phyloP scores from a whole-genome alignment of 148 eudicot genomes.

The Rhododendron kiyosumense region DNA sequence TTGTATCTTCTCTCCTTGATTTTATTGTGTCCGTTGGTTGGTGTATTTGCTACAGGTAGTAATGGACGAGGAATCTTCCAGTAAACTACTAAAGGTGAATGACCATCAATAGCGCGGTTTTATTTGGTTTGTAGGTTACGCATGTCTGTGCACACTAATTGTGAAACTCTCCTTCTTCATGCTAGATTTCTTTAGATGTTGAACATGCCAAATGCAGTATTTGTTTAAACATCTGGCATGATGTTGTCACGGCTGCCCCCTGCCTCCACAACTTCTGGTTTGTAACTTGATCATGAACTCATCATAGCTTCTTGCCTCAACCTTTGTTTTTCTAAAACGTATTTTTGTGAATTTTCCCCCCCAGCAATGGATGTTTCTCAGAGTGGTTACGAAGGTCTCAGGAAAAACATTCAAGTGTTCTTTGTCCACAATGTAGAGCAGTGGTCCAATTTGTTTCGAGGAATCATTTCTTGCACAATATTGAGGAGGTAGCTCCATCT shows the following conservation, averaged over 20 bases:
- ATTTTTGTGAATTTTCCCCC: slow-evolving; percentile 7
- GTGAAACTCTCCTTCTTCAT: slow-evolving; percentile 11
- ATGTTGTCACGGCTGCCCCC: slow-evolving; percentile 91
- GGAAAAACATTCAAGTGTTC: slow-evolving; percentile 58
- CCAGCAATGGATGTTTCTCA: slow-evolving; percentile 97
- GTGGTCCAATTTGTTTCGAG: slow-evolving; percentile 85
- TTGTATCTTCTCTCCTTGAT: background rate
- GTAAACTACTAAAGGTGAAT: slow-evolving; percentile 54
- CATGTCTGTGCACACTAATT: background rate
- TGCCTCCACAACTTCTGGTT: slow-evolving; percentile 98
- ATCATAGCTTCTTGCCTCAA: background rate
- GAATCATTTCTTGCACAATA: slow-evolving; percentile 80
- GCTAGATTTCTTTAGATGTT: slow-evolving; percentile 60
- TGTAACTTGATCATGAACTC: background rate
- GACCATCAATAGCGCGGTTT: background rate
- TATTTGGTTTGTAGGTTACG: background rate
- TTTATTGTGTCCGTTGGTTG: background rate
- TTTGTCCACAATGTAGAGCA: slow-evolving; percentile 92
- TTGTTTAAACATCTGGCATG: slow-evolving; percentile 92
- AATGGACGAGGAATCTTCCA: slow-evolving; percentile 46
- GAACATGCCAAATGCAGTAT: slow-evolving; percentile 89
- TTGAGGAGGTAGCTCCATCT: slow-evolving; percentile 61
- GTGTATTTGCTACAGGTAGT: slow-evolving; percentile 50
- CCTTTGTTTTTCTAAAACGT: background rate
- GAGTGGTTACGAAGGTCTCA: slow-evolving; percentile 92